phyloP scores from a whole-genome alignment of 1,139 yeast genomes.

The Pichia terricola region DNA sequence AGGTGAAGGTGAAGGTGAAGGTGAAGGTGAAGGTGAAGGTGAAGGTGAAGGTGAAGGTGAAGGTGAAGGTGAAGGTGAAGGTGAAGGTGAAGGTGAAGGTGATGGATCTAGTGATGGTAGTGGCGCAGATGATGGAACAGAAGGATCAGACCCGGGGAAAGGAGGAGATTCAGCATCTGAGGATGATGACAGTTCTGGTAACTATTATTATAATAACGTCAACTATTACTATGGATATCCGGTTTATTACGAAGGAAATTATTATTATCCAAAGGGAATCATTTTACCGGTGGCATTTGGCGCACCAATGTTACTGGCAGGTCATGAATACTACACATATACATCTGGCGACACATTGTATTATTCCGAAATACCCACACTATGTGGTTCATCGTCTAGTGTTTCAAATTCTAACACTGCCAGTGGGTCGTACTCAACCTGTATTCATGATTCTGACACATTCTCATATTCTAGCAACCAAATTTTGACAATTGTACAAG shows the following conservation, averaged over 20 bases:
- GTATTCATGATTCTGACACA: not conserved
- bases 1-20: not conserved
- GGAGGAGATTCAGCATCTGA: not conserved
- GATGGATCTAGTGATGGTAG: not conserved
- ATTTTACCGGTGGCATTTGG: slow-evolving; percentile 7
- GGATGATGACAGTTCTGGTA: slow-evolving; percentile 1
- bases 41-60: not conserved
- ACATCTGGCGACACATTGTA: slow-evolving; percentile 2
- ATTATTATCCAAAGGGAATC: slow-evolving; percentile 6
- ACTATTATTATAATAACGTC: slow-evolving; percentile 2
- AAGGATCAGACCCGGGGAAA: not conserved
- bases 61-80: slow-evolving; percentile 1
- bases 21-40: slow-evolving; percentile 1
- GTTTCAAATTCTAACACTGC: not conserved
- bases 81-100: not conserved
- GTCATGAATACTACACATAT: slow-evolving; percentile 7
- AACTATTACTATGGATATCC: slow-evolving; percentile 9
- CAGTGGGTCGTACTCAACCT: not conserved
- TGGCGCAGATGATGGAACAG: not conserved
- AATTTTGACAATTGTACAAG: slow-evolving; percentile 1
- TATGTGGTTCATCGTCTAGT: not conserved
- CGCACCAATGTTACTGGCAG: slow-evolving; percentile 1
- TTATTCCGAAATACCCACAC: slow-evolving; percentile 6
- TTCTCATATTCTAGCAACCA: slow-evolving; percentile 3
- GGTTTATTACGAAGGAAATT: slow-evolving; percentile 4